Conservation (phyloP, 2,329 filamentous ascomycete genomes). For the Septoria linicola region DNA sequence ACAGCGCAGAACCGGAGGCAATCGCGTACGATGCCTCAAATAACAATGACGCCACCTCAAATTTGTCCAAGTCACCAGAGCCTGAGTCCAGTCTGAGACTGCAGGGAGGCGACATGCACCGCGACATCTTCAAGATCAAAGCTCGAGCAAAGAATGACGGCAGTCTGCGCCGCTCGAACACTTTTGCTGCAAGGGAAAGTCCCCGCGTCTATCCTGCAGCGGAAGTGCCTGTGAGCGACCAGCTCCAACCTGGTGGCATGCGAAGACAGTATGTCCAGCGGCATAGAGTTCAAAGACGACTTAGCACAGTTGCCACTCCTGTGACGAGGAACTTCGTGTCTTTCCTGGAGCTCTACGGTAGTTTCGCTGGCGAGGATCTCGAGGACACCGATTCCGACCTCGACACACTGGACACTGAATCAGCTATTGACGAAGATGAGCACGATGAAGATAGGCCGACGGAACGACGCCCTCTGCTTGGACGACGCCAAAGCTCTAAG, state of each 20-base stretch:
- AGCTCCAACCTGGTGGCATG: constrained; percentile 54
- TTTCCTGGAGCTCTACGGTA: constrained; percentile 72
- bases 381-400: constrained; percentile 48
- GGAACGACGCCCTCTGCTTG: constrained; percentile 63
- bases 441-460: constrained; percentile 57
- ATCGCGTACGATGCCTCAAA: constrained; percentile 24
- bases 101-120: constrained; percentile 75
- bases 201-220: constrained; percentile 16
- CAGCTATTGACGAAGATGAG: constrained; percentile 56
- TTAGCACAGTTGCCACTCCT: constrained; percentile 48
- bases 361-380: constrained; percentile 72
- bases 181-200: constrained; percentile 57
- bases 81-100: constrained; percentile 66
- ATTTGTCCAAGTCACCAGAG: constrained; percentile 12
- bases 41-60: constrained; percentile 11
- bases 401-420: constrained; percentile 54
- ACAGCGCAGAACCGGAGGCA: constrained; percentile 35
- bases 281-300: constrained; percentile 44
- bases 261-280: constrained; percentile 53
- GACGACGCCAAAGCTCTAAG: constrained; percentile 54
- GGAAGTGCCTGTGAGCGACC: constrained; percentile 45
- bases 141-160: constrained; percentile 50
- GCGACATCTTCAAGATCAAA: constrained; percentile 73
- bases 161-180: constrained; percentile 56
- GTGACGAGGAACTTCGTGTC: constrained; percentile 71